Conservation (phyloP, 2,329 filamentous ascomycete species). For the Scedosporium apiospermum region DNA sequence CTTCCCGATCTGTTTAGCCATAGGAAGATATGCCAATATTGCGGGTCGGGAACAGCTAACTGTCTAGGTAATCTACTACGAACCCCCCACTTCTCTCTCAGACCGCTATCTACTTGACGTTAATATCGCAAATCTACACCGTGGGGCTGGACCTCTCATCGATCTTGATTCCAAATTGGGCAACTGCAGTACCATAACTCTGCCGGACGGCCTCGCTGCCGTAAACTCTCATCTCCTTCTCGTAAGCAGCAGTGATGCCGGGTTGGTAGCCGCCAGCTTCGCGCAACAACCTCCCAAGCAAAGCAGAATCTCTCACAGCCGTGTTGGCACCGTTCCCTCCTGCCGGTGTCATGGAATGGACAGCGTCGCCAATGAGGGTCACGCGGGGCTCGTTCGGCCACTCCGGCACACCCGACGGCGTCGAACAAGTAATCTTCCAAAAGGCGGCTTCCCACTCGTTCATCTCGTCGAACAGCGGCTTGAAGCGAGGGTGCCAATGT, state of each 20-base stretch:
- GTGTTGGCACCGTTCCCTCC: slow-evolving; percentile 49
- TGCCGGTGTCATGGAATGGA: slow-evolving; percentile 48
- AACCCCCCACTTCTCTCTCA: too few relatives aligned
- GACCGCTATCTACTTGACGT: too few relatives aligned
- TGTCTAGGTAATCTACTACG: too few relatives aligned
- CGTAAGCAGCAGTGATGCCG: slow-evolving; percentile 47
- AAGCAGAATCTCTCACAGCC: slow-evolving; percentile 42
- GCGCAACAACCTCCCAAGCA: slow-evolving; percentile 39
- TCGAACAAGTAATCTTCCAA: slow-evolving; percentile 58
- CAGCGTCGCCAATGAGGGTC: slow-evolving; percentile 49
- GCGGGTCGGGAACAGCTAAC: too few relatives aligned
- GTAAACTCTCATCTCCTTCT: slow-evolving; percentile 53
- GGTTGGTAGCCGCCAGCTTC: slow-evolving; percentile 44
- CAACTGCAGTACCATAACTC: slow-evolving; percentile 40
- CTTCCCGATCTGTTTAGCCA: too few relatives aligned
- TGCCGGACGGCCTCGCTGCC: slow-evolving; percentile 42
- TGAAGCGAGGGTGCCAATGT: slow-evolving; percentile 46
- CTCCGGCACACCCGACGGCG: slow-evolving; percentile 47
- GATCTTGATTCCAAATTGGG: slow-evolving; percentile 34
- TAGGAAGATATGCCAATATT: too few relatives aligned
- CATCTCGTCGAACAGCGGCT: slow-evolving; percentile 50
- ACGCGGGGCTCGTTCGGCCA: slow-evolving; percentile 50
- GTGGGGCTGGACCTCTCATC: slow-evolving; percentile 25
- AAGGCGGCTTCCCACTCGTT: slow-evolving; percentile 47
- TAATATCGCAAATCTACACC: background rate